Conservation (phyloP, 1,139 yeast genomes). For the Blastobotrys apis region DNA sequence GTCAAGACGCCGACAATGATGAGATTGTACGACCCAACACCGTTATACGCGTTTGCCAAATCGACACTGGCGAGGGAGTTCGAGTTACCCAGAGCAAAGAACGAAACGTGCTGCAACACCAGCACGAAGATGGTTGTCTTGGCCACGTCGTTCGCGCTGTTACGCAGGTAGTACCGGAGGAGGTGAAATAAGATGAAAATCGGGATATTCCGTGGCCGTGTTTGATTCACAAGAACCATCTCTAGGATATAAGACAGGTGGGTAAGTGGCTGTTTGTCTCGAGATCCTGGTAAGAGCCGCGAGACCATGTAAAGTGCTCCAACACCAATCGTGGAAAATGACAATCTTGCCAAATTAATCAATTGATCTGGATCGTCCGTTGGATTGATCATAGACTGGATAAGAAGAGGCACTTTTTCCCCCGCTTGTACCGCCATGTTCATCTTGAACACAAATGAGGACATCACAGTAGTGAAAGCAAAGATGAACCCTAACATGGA, state of each 20-base stretch:
- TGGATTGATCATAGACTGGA: slow-evolving; percentile 33
- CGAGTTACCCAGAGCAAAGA: slow-evolving; percentile 86
- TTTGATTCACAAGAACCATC: slow-evolving; percentile 62
- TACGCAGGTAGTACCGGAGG: slow-evolving; percentile 24
- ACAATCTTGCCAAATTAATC: slow-evolving; percentile 30
- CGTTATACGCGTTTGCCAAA: slow-evolving; percentile 87
- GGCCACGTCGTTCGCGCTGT: slow-evolving; percentile 22
- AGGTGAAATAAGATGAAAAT: slow-evolving; percentile 52
- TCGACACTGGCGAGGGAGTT: slow-evolving; percentile 90
- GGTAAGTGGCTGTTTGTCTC: slow-evolving; percentile 32
- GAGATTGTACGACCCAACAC: slow-evolving; percentile 65
- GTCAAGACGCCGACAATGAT: slow-evolving; percentile 74
- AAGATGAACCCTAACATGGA: slow-evolving; percentile 38
- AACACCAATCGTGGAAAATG: slow-evolving; percentile 29
- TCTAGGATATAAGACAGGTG: slow-evolving; percentile 47
- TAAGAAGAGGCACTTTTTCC: slow-evolving; percentile 43
- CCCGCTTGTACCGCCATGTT: slow-evolving; percentile 55
- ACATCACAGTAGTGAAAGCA: slow-evolving; percentile 40
- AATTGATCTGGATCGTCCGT: slow-evolving; percentile 22
- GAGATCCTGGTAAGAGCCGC: slow-evolving; percentile 18
- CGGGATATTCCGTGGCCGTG: slow-evolving; percentile 66
- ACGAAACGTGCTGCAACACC: slow-evolving; percentile 65
- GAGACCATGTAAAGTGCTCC: slow-evolving; percentile 29
- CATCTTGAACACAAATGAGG: slow-evolving; percentile 54
- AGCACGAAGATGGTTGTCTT: slow-evolving; percentile 29